Conservation (phyloP, 768 basidiomycete species). For the Polyporus arcularius region DNA sequence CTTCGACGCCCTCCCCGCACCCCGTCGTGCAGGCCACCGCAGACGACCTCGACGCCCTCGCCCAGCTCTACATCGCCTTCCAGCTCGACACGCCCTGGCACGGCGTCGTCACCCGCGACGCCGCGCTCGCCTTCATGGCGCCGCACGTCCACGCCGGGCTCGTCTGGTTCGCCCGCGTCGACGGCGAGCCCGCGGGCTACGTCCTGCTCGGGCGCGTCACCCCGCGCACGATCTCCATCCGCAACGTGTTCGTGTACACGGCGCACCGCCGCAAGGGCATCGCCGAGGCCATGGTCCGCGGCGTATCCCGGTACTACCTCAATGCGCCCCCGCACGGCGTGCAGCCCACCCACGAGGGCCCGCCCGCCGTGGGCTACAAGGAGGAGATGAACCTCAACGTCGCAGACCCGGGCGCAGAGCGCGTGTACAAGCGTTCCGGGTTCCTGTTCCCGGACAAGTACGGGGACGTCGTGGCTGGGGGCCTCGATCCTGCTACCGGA, state of each 20-base stretch:
- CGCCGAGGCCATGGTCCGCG: constrained; percentile 20
- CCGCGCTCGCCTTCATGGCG: not conserved
- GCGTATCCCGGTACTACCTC: constrained; percentile 17
- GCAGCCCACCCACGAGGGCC: not conserved
- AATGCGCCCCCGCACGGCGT: constrained; percentile 9
- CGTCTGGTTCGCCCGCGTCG: constrained; percentile 4
- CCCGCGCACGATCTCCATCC: constrained; percentile 19
- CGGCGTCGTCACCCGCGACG: not conserved
- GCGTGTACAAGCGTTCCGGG: constrained; percentile 1
- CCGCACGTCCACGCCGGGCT: not conserved
- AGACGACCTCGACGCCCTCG: constrained; percentile 7
- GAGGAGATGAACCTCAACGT: constrained; percentile 12
- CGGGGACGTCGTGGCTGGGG: not conserved
- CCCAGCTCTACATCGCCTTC: constrained; percentile 13
- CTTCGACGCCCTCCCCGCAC: not conserved
- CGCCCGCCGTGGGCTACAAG: not conserved
- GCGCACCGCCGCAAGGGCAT: constrained; percentile 18
- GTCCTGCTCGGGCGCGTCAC: constrained; percentile 17
- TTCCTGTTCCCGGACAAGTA: not conserved
- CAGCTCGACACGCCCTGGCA: not conserved
- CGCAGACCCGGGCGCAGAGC: not conserved
- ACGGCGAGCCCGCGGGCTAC: constrained; percentile 14
- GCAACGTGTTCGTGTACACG: constrained; percentile 21
- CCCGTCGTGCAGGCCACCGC: constrained; percentile 1
- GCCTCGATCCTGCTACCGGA: not conserved